Base-by-base conservation (phyloP, 1,284 basidiomycete genomes). In the Marasmius fiardii region DNA sequence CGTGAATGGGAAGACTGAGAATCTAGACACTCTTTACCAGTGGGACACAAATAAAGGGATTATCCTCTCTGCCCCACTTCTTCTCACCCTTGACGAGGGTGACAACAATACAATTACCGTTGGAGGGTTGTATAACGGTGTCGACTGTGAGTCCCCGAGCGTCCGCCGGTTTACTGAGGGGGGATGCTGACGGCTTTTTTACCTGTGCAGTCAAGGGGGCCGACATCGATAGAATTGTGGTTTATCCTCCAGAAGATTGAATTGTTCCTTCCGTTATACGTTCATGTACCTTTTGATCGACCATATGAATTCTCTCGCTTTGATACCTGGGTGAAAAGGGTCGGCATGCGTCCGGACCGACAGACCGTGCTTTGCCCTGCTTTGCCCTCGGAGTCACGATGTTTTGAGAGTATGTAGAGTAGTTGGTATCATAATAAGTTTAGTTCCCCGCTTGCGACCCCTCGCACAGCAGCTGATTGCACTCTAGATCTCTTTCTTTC, bases 141-240 rank as follows among this genome's bases (percentile, higher is more conserved):
- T 45, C 26, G 50, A 51, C 21, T 51, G 37, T 41, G 23, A 51
- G 48, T 33, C 12, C n/a, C n/a, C 11, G 16, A 18, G 10, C 11
- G 5, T 20, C 7, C 33, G 14, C 26, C 31, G 10, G 14, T 18
- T 7, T n/a, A 18, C 26, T 12, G 5, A 50, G 23, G 20, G n/a
- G n/a, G 20, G 39, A 37, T 37, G 14, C 26, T 45, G 44, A 45
- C 16, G 26, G 24, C 21, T 51, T n/a, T 20, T 33, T 41, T 43
- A 24, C 23, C 12, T 5, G 4, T 33, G 5, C 21, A 53, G 52
- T 31, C 23, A 34, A 33, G 28, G 52, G 41, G n/a, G 41, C 52
- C n/a, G 52, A 53, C n/a, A 44, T 53, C 11, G 52, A 53, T 23
- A 53, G 33, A 41, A 53, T 53, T 18, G 52, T 53, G 23, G 52